Evolutionary conservation across 2,329 filamentous ascomycete species (phyloP), one percentile per base, ranked within the genome.

Genomic region (Pyricularia sp.): DNA sequence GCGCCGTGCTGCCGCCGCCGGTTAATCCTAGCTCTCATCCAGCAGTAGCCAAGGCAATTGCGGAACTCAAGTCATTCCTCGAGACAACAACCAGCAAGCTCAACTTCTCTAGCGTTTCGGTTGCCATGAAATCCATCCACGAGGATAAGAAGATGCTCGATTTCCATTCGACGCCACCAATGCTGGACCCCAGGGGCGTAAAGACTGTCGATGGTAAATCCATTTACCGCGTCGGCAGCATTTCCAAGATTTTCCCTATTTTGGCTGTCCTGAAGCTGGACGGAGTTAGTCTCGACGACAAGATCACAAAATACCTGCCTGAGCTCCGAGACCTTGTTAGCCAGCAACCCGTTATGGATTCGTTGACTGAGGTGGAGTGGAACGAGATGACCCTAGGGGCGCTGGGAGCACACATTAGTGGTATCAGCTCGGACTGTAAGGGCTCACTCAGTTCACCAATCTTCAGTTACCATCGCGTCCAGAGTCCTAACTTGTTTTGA

Each of bases 231-330:
- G 68, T 79, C 7, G 78, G 75, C 26, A 80, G 78, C 68, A 73
- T 80, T 63, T 77, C 78, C n/a, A 80, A 80, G 70, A 69, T 79
- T 5, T 71, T 78, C 42, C 70, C 75, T 0, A 70, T 73, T 0
- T 71, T 82, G 11, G 75, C 77, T 0, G 72, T 77, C 77, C 6
- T 80, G 79, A 70, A 64, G 59, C 58, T 68, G 30, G 67, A 70
- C 0, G 72, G 74, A 2, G 73, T 80, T 14, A 73, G 77, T 17
- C 66, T 79, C 75, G 77, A 83, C 2, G 80, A 79, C 64, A 80
- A 80, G 0, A 76, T 86, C 5, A 78, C 81, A 0, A 78, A 82
- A 50, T 82, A 83, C 68, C 73, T 85, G 6, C 81, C 83, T 0
- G 77, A 80, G 65, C 72, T 79, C 61, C 74, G 69, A 58, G 70